These are phyloP conservation scores for Fusarium guadeloupense DNA, from an alignment of 2,329 filamentous ascomycete species.

Conservation along the genomic window DNA sequence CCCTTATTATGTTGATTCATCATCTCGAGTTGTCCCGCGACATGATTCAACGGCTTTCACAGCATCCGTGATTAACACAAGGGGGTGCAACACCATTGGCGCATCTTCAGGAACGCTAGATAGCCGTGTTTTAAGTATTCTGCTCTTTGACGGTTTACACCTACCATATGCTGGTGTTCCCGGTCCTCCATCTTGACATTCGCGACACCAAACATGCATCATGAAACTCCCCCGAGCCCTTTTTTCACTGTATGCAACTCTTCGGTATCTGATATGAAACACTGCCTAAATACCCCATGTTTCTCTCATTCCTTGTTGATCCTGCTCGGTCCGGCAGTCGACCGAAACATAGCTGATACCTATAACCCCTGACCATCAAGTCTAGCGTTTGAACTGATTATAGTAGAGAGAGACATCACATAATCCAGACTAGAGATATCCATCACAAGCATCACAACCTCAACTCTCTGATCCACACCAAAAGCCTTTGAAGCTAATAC, in stretches of 20 bases:
- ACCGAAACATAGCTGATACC: slow-evolving; percentile 29
- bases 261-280: slow-evolving; percentile 18
- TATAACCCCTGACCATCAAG: slow-evolving; percentile 7
- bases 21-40: slow-evolving; percentile 11
- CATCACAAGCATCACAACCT: not conserved
- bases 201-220: slow-evolving; percentile 18
- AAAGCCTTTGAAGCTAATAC: no score
- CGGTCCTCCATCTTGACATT: slow-evolving; percentile 16
- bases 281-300: slow-evolving; percentile 1
- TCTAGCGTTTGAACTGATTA: not conserved
- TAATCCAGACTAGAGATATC: no score
- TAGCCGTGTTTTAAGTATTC: slow-evolving; percentile 28
- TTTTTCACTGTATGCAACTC: slow-evolving; percentile 6
- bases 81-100: slow-evolving; percentile 28
- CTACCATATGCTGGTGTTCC: no score
- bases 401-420: no score
- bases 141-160: no score
- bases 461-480: no score
- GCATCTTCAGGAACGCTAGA: slow-evolving; percentile 23
- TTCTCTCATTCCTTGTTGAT: not conserved
- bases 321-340: slow-evolving; percentile 8
- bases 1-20: slow-evolving; percentile 17
- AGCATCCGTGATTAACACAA: slow-evolving; percentile 25
- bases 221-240: slow-evolving; percentile 26
- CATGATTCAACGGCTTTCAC: slow-evolving; percentile 15